These are phyloP conservation scores for Proliferodiscus dingleyae DNA, from an alignment of 2,329 filamentous ascomycete species.

Conservation along the genomic window DNA sequence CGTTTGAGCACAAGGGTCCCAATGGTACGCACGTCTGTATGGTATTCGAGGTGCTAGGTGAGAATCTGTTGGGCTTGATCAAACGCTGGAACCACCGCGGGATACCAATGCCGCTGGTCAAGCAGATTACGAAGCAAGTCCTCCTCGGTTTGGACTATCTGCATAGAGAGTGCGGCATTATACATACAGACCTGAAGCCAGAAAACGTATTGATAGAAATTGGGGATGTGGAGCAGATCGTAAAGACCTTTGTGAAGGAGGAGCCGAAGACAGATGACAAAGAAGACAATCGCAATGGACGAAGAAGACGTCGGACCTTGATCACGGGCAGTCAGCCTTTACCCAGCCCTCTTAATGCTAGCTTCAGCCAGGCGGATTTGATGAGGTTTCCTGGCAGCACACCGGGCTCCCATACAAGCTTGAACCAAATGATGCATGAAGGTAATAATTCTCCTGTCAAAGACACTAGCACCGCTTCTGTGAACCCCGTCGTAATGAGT, in stretches of 20 bases:
- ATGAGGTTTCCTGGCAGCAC: constrained; percentile 51
- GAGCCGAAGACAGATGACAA: constrained; percentile 64
- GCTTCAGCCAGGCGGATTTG: constrained; percentile 75
- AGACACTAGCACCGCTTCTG: constrained; percentile 29
- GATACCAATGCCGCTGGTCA: constrained; percentile 92
- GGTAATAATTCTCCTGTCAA: constrained; percentile 50
- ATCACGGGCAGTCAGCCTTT: constrained; percentile 97
- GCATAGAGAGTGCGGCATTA: constrained; percentile 96
- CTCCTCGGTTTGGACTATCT: constrained; percentile 92
- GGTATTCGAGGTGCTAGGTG: constrained; percentile 96
- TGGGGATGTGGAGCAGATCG: constrained; percentile 96
- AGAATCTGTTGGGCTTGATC: constrained; percentile 91
- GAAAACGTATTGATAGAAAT: constrained; percentile 99
- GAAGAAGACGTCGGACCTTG: constrained; percentile 81
- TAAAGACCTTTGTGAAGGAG: constrained; percentile 90
- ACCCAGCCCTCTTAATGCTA: constrained; percentile 89
- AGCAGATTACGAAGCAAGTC: constrained; percentile 98
- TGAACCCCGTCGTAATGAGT: constrained; percentile 48
- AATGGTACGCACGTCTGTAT: constrained; percentile 97
- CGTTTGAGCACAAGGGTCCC: constrained; percentile 94
- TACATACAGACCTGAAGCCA: constrained; percentile 95
- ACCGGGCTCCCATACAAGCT: constrained; percentile 64
- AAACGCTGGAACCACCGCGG: constrained; percentile 98
- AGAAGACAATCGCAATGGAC: constrained; percentile 87
- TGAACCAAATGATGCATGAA: constrained; percentile 81